Percentiles rank a stretch among this genome's conserved stretches.
These are phyloP conservation scores for Thelonectria blattea DNA, from an alignment of 2,329 filamentous ascomycete genomes.

Conservation along the genomic window DNA sequence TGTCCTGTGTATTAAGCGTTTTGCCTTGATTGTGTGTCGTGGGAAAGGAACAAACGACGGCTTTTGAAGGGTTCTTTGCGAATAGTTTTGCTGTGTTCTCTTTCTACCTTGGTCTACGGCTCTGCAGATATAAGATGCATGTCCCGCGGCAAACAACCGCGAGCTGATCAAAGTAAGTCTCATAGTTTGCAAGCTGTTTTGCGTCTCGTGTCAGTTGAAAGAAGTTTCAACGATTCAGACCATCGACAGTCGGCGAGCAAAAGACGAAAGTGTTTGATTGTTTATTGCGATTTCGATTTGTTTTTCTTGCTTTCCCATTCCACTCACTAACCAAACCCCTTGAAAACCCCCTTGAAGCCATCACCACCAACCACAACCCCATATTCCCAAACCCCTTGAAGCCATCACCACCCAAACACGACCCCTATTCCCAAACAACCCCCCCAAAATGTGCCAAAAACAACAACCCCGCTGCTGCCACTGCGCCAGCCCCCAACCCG, in stretches of 20 bases:
- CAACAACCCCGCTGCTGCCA: neutral
- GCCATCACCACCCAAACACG: neutral
- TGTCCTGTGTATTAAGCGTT: neutral
- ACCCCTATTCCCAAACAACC: neutral
- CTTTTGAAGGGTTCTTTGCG: neutral
- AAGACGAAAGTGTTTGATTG: no score
- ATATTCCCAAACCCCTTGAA: neutral
- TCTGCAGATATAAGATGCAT: neutral
- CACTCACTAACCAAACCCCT: neutral
- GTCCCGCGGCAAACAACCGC: neutral
- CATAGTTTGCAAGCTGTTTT: neutral
- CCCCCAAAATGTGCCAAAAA: conserved; percentile 8
- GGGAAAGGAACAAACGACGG: neutral
- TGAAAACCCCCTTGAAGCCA: no score
- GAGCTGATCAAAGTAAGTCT: neutral
- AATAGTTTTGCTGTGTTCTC: neutral
- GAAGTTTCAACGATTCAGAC: no score
- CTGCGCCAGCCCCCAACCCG: neutral
- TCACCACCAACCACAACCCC: no score
- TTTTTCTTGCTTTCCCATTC: no score
- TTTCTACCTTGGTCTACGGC: neutral
- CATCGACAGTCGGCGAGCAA: no score
- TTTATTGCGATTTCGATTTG: no score
- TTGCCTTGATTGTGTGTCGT: neutral
- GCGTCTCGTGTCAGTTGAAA: neutral